These are phyloP conservation scores for Torulaspora delbrueckii DNA, from an alignment of 805 yeast genomes.

Conservation along the genomic window DNA sequence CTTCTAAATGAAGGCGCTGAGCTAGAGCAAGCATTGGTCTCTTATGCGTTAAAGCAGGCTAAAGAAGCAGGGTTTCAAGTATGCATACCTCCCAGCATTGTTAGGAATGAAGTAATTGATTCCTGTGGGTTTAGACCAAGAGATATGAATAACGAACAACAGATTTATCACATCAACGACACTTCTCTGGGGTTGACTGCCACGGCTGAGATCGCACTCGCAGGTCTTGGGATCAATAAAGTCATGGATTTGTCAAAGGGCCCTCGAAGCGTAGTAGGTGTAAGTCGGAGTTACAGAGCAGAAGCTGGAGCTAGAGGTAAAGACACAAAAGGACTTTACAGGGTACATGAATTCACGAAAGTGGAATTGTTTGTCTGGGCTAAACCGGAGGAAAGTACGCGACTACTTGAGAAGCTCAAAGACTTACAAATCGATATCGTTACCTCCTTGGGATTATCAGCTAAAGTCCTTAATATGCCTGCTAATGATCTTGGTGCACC, in stretches of 20 bases:
- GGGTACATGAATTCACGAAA: constrained; percentile 95
- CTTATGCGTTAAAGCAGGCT: constrained; percentile 68
- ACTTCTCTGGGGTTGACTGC: constrained; percentile 71
- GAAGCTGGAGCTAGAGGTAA: constrained; percentile 97
- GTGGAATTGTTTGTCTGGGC: constrained; percentile 87
- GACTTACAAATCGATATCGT: constrained; percentile 63
- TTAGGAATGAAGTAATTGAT: constrained; percentile 63
- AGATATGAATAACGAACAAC: constrained; percentile 80
- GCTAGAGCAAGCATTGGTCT: constrained; percentile 84
- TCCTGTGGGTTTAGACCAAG: constrained; percentile 97
- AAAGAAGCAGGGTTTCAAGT: constrained; percentile 60
- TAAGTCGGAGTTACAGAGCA: constrained; percentile 83
- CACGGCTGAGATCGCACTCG: constrained; percentile 93
- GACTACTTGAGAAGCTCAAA: constrained; percentile 55
- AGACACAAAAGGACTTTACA: constrained; percentile 84
- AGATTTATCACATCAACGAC: constrained; percentile 61
- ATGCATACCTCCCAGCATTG: constrained; percentile 82
- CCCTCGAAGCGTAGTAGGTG: constrained; percentile 66
- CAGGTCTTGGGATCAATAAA: constrained; percentile 63
- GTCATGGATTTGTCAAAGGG: constrained; percentile 40
- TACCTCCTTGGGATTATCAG: constrained; percentile 63
- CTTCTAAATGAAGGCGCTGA: constrained; percentile 78
- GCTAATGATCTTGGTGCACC: constrained; percentile 90
- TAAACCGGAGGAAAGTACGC: constrained; percentile 40
- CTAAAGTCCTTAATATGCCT: constrained; percentile 85